Evolutionary conservation across 495 filamentous ascomycete genomes (phyloP).

Genomic region (Bombardia bombarda): DNA sequence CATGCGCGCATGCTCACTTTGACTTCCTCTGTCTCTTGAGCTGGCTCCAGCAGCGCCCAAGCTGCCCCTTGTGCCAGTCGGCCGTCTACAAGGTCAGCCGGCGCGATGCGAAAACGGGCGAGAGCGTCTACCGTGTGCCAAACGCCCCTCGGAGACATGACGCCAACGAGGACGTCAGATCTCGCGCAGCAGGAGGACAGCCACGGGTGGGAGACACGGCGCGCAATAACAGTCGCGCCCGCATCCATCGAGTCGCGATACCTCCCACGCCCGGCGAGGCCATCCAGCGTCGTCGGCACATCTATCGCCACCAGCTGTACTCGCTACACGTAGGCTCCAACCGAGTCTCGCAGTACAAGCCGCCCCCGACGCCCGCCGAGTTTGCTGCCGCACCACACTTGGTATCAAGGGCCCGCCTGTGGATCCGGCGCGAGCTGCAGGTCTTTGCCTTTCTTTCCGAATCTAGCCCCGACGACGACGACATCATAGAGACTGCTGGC

Average conservation of each 20-base stretch:
- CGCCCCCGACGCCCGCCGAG: slow-evolving; percentile 60
- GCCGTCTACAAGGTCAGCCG: slow-evolving; percentile 62
- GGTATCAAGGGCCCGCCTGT: slow-evolving; percentile 74
- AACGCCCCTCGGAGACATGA: slow-evolving; percentile 4
- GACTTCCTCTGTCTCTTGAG: slow-evolving; percentile 78
- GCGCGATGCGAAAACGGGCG: slow-evolving; percentile 47
- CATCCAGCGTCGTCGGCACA: slow-evolving; percentile 57
- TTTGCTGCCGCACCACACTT: slow-evolving; percentile 59
- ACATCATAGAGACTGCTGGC: not conserved
- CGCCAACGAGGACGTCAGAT: slow-evolving; percentile 6
- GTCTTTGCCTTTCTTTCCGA: slow-evolving; percentile 68
- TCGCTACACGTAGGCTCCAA: slow-evolving; percentile 77
- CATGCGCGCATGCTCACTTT: slow-evolving; percentile 74
- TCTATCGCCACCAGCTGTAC: slow-evolving; percentile 72
- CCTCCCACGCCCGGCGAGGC: slow-evolving; percentile 40
- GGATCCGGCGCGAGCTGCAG: slow-evolving; percentile 79
- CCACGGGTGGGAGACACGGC: not conserved
- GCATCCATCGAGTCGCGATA: slow-evolving; percentile 11
- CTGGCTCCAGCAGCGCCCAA: slow-evolving; percentile 68
- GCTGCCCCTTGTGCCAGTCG: slow-evolving; percentile 74
- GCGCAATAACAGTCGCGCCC: slow-evolving; percentile 12
- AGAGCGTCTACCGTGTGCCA: slow-evolving; percentile 35
- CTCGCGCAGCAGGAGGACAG: not conserved
- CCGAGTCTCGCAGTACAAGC: slow-evolving; percentile 63
- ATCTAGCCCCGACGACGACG: not conserved